Percentiles rank a stretch among this genome's conserved stretches.
Conservation (phyloP, 176 grass and related monocot species). For the Rhynchospora pubera region DNA sequence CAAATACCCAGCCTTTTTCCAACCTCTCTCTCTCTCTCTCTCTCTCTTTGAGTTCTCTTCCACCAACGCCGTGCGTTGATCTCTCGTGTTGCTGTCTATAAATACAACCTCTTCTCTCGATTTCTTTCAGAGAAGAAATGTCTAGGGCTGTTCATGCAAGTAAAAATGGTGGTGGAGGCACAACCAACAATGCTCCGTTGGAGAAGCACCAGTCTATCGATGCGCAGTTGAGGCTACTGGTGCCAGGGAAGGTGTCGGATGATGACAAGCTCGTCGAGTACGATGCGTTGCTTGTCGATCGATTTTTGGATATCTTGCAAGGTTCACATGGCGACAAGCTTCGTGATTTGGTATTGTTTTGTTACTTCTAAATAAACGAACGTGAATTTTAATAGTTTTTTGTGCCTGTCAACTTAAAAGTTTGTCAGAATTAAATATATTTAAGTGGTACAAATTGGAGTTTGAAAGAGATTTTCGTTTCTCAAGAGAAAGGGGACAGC, state of each 20-base stretch:
- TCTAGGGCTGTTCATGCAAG: conserved; percentile 4
- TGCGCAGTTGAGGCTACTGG: conserved; percentile 47
- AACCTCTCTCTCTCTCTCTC: no score
- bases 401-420: background rate
- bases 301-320: conserved; percentile 76
- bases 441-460: background rate
- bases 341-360: conserved; percentile 45
- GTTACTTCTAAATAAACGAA: background rate
- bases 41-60: background rate
- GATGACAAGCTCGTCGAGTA: conserved; percentile 74
- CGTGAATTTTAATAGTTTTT: background rate
- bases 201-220: conserved; percentile 67
- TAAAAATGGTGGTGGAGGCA: background rate
- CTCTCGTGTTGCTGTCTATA: background rate
- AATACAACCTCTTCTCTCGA: background rate
- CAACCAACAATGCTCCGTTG: background rate
- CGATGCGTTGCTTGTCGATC: conserved; percentile 52
- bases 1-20: background rate
- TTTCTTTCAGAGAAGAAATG: background rate
- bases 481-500: background rate
- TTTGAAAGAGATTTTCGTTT: background rate
- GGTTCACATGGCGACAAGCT: conserved; percentile 39
- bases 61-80: background rate
- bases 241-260: conserved; percentile 49
- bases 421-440: background rate